Evolutionary conservation across 257 asterid species (phyloP), one percentile per base, ranked within the genome.

Genomic region (Verbena officinalis): DNA sequence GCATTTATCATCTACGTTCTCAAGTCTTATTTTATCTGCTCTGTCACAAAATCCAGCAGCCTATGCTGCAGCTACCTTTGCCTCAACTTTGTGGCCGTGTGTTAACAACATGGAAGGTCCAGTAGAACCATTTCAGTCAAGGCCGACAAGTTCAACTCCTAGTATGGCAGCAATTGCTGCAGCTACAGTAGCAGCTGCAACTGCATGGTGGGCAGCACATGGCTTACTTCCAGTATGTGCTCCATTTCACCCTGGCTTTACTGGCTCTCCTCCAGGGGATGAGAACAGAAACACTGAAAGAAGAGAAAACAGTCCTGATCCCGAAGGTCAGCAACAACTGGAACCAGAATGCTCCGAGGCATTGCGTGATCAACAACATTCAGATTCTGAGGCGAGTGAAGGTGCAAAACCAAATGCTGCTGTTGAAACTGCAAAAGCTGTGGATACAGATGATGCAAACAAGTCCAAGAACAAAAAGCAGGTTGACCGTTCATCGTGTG

Each of bases 151-250:
- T 69, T 31, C 84, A 50, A 62, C 87, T 79, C 96, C 96, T 21
- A 79, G 84, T 72, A 74, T 87, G 74, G 91, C 81, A 16, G 86
- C 95, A 70, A 75, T 93, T 77, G 96, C 97, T 64, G 89, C 95
- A 51, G 99, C 96, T 50, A 93, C 99, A 9, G 97, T 90, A 61
- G 95, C 99, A 38, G 96, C 97, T 60, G 99, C 99, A 65, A 83
- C 95, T 40, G 87, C 99, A 46, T 93, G 99, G 99, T 93, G 99
- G 99, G 83, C 97, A 4, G 95, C 97, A 68, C 85, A 90, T 69
- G 97, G 99, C 46, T 82, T 93, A 65, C 86, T 93, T 66, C 99
- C 99, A 53, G 58, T 87, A 64, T 90, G 91, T 76, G 74, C 90
- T 75, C 98, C 94, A 7, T 75, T 79, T 79, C 86, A 82, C 55